Evolutionary conservation across 345 rosid genomes (phyloP).

Genomic region (Brassica incana): DNA sequence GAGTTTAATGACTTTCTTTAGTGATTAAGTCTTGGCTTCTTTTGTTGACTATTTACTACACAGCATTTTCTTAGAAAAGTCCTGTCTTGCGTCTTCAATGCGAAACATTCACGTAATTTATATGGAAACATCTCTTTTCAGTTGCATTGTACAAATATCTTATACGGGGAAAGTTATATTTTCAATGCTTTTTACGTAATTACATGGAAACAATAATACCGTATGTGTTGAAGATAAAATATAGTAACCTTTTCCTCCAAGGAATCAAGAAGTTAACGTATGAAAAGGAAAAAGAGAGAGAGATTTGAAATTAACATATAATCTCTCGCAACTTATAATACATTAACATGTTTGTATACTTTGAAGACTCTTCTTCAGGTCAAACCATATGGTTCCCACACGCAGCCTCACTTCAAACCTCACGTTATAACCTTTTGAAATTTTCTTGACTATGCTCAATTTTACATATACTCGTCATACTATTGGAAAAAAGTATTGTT

Average conservation of each 20-base stretch:
- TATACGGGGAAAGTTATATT: too few relatives aligned
- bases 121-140: too few relatives aligned
- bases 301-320: not conserved
- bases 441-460: conserved; percentile 13
- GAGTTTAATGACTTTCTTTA: too few relatives aligned
- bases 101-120: too few relatives aligned
- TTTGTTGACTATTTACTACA: not conserved
- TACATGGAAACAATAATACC: too few relatives aligned
- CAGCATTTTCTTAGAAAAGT: too few relatives aligned
- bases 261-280: not conserved
- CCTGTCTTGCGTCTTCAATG: too few relatives aligned
- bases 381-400: conserved; percentile 10
- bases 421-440: conserved; percentile 3
- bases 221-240: too few relatives aligned
- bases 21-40: not conserved
- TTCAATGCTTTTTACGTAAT: too few relatives aligned
- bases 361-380: conserved; percentile 20
- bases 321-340: conserved; percentile 7
- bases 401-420: conserved; percentile 24
- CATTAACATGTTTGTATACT: conserved; percentile 1
- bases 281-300: not conserved
- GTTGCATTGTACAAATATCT: too few relatives aligned
- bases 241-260: conserved; percentile 3
- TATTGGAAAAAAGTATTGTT: not conserved
- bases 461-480: not conserved